Evolutionary conservation across 2,329 filamentous ascomycete genomes (phyloP), one percentile per base, ranked within the genome.

Genomic region (Cryphonectria japonica): DNA sequence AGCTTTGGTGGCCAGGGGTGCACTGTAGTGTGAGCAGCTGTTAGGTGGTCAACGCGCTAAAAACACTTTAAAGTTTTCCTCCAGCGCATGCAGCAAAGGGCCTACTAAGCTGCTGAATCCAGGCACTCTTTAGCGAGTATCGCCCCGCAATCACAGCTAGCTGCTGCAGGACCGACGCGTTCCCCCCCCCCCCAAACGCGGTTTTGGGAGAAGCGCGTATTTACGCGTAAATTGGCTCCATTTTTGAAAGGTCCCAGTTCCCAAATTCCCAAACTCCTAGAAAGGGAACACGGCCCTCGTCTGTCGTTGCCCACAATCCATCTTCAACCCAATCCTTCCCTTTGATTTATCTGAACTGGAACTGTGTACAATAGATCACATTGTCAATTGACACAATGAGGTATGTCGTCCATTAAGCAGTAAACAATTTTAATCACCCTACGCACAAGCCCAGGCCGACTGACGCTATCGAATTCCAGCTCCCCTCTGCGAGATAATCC

Each of bases 401-500:
- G 72, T 69, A 63, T 39, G 72, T 63, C 46, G 72, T 67, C 7
- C 26, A 26, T 32, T 41, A 26, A 8, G 8, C 19, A 37, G n/a
- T 46, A n/a, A 41, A 39, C 32, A 46, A 34, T 13, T 8, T 14
- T 64, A 19, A 9, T 57, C 50, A 29, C 37, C 26, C 26, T 62
- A 4, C 64, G 22, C 26, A n/a, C 26, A 29, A 65, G 26, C 32
- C 26, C 52, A 46, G 22, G 32, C 59, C 65, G 6, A 52, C 69
- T 78, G 75, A 78, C 80, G 71, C 60, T 67, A 43, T 13, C 39
- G 16, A 54, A 57, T 22, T 57, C 67, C 78, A 97, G 93, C 85
- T 97, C 94, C 80, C 94, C 95, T 79, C 87, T 97, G 73, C 91
- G 92, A 81, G 87, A 90, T 76, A 94, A 91, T 82, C 92, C 93